Evolutionary conservation across 2,329 filamentous ascomycete species (phyloP).

Genomic region (Capronia epimyces): DNA sequence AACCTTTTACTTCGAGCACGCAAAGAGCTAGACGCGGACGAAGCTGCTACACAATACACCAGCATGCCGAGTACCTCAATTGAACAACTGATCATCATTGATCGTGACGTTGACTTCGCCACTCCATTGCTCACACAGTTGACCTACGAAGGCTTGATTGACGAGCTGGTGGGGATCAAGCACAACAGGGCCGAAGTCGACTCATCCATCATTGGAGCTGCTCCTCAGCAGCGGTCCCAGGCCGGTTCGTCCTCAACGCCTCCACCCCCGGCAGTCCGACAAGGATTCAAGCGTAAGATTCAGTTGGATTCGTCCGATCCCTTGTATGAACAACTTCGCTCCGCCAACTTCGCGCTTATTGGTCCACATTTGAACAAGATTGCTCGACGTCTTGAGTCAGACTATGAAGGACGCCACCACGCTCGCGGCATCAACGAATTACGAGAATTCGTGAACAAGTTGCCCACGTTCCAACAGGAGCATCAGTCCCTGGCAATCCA

Average conservation of each 20-base stretch:
- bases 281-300: slow-evolving; percentile 76
- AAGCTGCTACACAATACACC: slow-evolving; percentile 38
- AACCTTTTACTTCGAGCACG: slow-evolving; percentile 87
- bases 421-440: slow-evolving; percentile 87
- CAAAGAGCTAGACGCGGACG: slow-evolving; percentile 80
- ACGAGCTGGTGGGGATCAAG: slow-evolving; percentile 85
- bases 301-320: slow-evolving; percentile 83
- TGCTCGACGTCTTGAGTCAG: slow-evolving; percentile 74
- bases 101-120: slow-evolving; percentile 89
- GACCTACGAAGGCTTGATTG: slow-evolving; percentile 92
- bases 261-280: slow-evolving; percentile 50
- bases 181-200: slow-evolving; percentile 93
- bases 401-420: slow-evolving; percentile 81
- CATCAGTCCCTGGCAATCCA: slow-evolving; percentile 89
- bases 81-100: slow-evolving; percentile 89
- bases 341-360: slow-evolving; percentile 93
- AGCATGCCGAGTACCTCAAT: slow-evolving; percentile 75
- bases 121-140: slow-evolving; percentile 89
- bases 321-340: slow-evolving; percentile 78
- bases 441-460: slow-evolving; percentile 87
- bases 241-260: slow-evolving; percentile 53
- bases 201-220: slow-evolving; percentile 76
- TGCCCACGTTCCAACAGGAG: slow-evolving; percentile 88
- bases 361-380: slow-evolving; percentile 84
- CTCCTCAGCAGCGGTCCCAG: slow-evolving; percentile 49